These are phyloP conservation scores for Hyaloscypha bicolor DNA, from an alignment of 495 filamentous ascomycete species.

Conservation along the genomic window DNA sequence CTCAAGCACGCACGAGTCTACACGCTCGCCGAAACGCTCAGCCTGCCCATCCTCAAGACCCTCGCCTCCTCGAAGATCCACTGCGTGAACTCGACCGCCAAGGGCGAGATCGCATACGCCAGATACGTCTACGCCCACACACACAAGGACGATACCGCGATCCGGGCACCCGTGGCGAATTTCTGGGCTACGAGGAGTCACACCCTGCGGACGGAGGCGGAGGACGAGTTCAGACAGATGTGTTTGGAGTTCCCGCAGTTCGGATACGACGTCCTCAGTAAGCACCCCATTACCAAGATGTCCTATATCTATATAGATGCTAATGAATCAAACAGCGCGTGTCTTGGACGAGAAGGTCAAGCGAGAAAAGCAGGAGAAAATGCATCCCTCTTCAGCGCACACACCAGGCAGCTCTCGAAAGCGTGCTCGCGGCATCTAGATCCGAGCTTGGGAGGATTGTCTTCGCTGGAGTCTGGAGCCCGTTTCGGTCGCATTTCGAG, in stretches of 20 bases:
- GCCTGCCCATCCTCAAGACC: conserved; percentile 69
- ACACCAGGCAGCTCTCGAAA: conserved; percentile 49
- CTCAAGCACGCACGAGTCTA: conserved; percentile 87
- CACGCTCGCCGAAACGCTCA: conserved; percentile 82
- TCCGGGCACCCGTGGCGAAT: conserved; percentile 81
- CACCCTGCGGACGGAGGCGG: conserved; percentile 78
- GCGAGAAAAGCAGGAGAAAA: conserved; percentile 46
- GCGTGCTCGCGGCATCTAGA: conserved; percentile 37
- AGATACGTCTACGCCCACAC: conserved; percentile 87
- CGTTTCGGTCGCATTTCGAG: neutral
- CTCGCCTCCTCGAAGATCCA: conserved; percentile 89
- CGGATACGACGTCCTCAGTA: conserved; percentile 83
- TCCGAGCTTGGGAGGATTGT: neutral
- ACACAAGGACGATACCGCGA: conserved; percentile 62
- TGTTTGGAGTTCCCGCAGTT: conserved; percentile 92
- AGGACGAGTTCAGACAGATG: conserved; percentile 76
- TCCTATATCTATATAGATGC: neutral
- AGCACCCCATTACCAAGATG: conserved; percentile 27
- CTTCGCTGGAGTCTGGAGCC: conserved; percentile 4
- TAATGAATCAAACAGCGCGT: conserved; percentile 43
- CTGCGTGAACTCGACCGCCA: conserved; percentile 78
- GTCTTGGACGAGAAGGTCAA: conserved; percentile 63
- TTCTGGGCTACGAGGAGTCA: conserved; percentile 88
- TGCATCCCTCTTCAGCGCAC: conserved; percentile 42
- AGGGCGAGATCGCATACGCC: conserved; percentile 87